Evolutionary conservation across 2,329 filamentous ascomycete species (phyloP).

Genomic region (Triangularia setosa): DNA sequence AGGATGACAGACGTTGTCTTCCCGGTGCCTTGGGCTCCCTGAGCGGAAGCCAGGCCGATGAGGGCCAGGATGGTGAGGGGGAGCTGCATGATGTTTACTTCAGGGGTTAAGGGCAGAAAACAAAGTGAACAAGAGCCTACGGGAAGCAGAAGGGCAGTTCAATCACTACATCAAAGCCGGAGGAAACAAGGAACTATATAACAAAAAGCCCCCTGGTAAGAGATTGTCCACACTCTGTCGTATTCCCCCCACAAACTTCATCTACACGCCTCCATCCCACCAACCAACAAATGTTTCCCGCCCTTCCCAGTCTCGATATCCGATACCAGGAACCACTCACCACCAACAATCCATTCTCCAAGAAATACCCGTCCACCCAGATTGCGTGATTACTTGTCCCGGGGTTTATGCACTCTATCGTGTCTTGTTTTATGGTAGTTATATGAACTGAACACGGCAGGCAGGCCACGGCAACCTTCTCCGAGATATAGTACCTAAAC

Average conservation of each 20-base stretch:
- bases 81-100: conserved; percentile 23
- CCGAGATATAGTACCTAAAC: background rate
- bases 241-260: too few relatives aligned
- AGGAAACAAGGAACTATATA: background rate
- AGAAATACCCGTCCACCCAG: background rate
- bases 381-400: background rate
- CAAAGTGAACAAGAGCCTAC: too few relatives aligned
- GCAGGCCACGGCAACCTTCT: background rate
- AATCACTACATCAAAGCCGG: background rate
- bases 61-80: conserved; percentile 25
- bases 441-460: background rate
- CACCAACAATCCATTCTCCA: background rate
- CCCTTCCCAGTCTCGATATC: too few relatives aligned
- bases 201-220: too few relatives aligned
- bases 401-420: background rate
- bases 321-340: background rate
- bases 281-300: too few relatives aligned
- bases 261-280: too few relatives aligned
- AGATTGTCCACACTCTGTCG: too few relatives aligned
- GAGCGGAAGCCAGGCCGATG: conserved; percentile 23
- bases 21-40: conserved; percentile 28
- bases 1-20: conserved; percentile 28
- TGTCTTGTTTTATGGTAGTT: too few relatives aligned
- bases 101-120: background rate
- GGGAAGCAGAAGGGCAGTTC: too few relatives aligned